Conservation (phyloP, 192 early-diverging fungal species). For the Fimicolochytrium jonesii region DNA sequence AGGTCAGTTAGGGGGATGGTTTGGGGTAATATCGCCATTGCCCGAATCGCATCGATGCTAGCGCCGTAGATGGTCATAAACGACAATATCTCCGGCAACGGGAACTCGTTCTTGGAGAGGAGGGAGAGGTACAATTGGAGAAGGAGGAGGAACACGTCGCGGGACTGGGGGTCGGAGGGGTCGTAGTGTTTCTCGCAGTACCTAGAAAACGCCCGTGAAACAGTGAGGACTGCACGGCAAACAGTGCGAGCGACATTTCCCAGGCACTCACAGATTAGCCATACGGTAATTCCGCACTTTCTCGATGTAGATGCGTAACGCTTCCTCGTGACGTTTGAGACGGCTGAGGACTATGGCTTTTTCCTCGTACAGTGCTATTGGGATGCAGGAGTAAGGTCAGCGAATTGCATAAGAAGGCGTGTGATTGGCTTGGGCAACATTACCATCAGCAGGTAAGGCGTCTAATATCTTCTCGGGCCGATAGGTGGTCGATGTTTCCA, state of each 20-base stretch:
- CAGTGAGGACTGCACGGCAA: too few relatives aligned
- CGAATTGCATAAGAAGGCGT: neutral
- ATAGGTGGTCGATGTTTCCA: conserved; percentile 68
- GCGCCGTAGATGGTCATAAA: conserved; percentile 64
- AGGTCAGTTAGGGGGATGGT: conserved; percentile 44
- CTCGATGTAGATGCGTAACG: conserved; percentile 76
- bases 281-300: conserved; percentile 64
- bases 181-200: conserved; percentile 41
- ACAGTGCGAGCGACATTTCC: too few relatives aligned
- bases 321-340: conserved; percentile 83
- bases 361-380: conserved; percentile 79
- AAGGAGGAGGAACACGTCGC: conserved; percentile 59
- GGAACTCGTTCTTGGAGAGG: conserved; percentile 32
- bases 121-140: conserved; percentile 59
- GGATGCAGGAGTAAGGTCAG: neutral
- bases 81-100: conserved; percentile 52
- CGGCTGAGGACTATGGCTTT: conserved; percentile 73
- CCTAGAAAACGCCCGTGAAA: too few relatives aligned
- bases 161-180: conserved; percentile 1
- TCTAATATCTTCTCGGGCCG: conserved; percentile 70
- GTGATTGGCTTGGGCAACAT: neutral
- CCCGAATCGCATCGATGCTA: conserved; percentile 56
- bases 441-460: conserved; percentile 69
- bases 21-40: conserved; percentile 43
- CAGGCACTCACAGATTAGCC: conserved; percentile 38